Evolutionary conservation across 192 early-diverging fungal genomes (phyloP), one percentile per base, ranked within the genome.

Genomic region (Haplosporangium gracile): DNA sequence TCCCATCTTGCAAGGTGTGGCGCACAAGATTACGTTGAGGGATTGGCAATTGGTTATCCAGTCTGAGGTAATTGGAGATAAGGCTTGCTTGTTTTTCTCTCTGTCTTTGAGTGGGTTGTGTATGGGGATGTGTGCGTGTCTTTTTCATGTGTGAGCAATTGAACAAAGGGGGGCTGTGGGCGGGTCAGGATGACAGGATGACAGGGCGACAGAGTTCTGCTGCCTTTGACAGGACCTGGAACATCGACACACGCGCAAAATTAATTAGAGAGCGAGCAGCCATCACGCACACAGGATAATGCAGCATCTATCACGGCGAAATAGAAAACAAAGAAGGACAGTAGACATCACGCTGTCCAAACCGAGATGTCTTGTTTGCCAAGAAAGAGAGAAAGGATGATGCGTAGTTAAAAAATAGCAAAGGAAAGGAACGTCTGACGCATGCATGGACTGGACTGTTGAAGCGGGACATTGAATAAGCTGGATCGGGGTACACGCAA

Each of bases 21-120:
- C 76, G 2, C 81, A 89, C 76, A 39, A 26, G 43, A 89, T 89
- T 42, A 89, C 78, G 0, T 76, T 76, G 20, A 38, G 77, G 18
- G 80, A 89, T 32, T 89, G 81, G 80, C 76, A 80, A 53, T 73
- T 70, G 8, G 83, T 85, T 45, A 85, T 85, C 43, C 70, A 80
- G 34, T 80, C 83, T 11, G 83, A 85, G 81, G 81, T 82, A 82
- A 70, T 51, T 43, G 60, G 38, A 60, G 22, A 15, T 10, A 73
- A 47, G 36, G 34, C 26, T 39, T n/a, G 11, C 68, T 38, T 32
- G 65, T 24, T 29, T 68, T 68, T 34, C 9, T 2, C 24, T 9
- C 16, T 53, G 13, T 2, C 10, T 60, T 60, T 4, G 55, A 7
- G 4, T 60, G 7, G 55, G 6, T 11, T 24, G 22, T 29, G 60